Evolutionary conservation across 1,139 yeast genomes (phyloP), one percentile per base, ranked within the genome.

Genomic region (Blastobotrys persicus): DNA sequence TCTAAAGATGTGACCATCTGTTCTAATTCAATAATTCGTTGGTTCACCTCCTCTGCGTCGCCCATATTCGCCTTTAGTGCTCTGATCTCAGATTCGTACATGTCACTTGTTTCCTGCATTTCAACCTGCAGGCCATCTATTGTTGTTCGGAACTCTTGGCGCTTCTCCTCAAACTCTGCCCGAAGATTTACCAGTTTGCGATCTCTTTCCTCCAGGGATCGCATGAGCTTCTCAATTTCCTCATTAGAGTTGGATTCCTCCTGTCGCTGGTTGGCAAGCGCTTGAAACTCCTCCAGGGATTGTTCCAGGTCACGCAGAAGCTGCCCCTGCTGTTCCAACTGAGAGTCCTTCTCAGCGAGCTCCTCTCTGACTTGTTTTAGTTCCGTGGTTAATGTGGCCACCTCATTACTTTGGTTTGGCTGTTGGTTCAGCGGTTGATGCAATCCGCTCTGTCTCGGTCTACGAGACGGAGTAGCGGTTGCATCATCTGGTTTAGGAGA

Each of bases 141-240:
- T 12, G 64, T 59, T 19, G 49, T 53, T 35, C 70, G 53, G 52
- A 67, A 67, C 51, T 69, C 71, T 19, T 51, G 56, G 17, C 73
- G 58, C 50, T 66, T 63, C 16, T 54, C 58, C 32, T 65, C 70
- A 33, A 63, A 59, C 23, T 62, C 65, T 7, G 51, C 23, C 50
- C 60, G 60, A 53, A 65, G 48, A 1, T 42, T 48, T n/a, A 55
- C 50, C 16, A 65, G 54, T 46, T 61, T 60, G 16, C 59, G 53
- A 34, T 65, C 68, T 34, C 59, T 55, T 18, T 62, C 65, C 33
- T 61, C 62, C 33, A 45, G 18, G 3, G 54, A 26, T 5, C 46
- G 48, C 28, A 59, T 38, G 23, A 62, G 46, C 5, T 59, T 56
- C 16, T 59, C 60, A 9, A 56, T 48, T 19, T 62, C 63, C 13